phyloP scores from a whole-genome alignment of 2,329 filamentous ascomycete species.

The Incumbomyces delicatus region DNA sequence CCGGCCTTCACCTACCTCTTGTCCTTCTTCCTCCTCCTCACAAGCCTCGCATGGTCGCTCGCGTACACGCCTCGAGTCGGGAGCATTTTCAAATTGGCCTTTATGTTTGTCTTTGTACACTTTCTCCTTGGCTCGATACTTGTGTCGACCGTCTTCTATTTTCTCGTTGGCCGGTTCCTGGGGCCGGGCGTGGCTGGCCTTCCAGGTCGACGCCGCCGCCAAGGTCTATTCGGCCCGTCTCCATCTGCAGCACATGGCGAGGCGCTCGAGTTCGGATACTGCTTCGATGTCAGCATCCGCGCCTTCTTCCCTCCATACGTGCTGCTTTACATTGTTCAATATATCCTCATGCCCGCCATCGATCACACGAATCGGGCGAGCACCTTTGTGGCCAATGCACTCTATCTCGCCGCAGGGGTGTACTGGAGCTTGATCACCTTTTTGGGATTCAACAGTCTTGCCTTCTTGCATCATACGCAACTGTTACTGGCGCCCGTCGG shows the following conservation, averaged over 20 bases:
- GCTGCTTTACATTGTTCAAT: slow-evolving; percentile 58
- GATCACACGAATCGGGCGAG: slow-evolving; percentile 33
- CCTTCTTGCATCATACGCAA: slow-evolving; percentile 58
- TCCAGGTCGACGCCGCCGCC: slow-evolving; percentile 37
- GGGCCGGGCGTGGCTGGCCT: slow-evolving; percentile 41
- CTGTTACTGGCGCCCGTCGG: slow-evolving; percentile 53
- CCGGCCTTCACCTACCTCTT: slow-evolving; percentile 62
- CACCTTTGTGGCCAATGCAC: slow-evolving; percentile 53
- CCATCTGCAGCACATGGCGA: slow-evolving; percentile 39
- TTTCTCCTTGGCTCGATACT: slow-evolving; percentile 52
- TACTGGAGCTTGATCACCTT: slow-evolving; percentile 63
- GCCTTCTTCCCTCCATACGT: slow-evolving; percentile 60
- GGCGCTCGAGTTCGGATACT: slow-evolving; percentile 60
- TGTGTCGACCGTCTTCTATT: slow-evolving; percentile 54
- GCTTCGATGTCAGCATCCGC: slow-evolving; percentile 59
- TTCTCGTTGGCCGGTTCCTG: slow-evolving; percentile 52
- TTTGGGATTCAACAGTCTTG: slow-evolving; percentile 58
- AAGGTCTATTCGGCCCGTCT: slow-evolving; percentile 48
- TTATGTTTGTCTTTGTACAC: slow-evolving; percentile 45
- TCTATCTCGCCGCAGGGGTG: slow-evolving; percentile 55
- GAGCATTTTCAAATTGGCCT: slow-evolving; percentile 38
- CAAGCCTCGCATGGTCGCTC: slow-evolving; percentile 50
- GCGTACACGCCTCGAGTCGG: slow-evolving; percentile 40
- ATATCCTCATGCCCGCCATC: slow-evolving; percentile 53
- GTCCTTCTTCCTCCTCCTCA: slow-evolving; percentile 53